These are phyloP conservation scores for Globisporangium ultimum DNA, from an alignment of 352 stramenopile genomes.

Conservation along the genomic window DNA sequence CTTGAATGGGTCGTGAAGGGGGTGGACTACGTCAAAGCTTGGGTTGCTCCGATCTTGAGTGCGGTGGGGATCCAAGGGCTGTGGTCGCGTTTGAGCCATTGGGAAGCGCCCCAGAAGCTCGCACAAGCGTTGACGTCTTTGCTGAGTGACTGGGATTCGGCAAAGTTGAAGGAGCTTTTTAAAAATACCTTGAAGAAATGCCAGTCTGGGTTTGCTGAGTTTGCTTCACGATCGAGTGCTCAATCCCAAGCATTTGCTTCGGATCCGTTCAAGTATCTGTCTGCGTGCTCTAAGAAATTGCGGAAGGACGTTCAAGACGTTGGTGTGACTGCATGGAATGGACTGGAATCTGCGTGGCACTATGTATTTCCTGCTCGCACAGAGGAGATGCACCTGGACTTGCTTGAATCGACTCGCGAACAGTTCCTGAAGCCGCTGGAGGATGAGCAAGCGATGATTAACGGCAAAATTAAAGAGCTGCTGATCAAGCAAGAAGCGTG, in stretches of 20 bases:
- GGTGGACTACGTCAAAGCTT: neutral
- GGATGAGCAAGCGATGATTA: conserved; percentile 17
- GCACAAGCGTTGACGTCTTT: neutral
- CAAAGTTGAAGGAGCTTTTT: neutral
- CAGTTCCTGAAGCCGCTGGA: conserved; percentile 13
- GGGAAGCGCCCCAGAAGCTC: neutral
- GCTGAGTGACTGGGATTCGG: neutral
- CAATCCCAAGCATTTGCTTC: neutral
- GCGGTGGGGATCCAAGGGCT: neutral
- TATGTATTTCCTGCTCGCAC: neutral
- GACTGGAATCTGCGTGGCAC: neutral
- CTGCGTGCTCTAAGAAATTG: neutral
- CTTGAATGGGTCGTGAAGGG: neutral
- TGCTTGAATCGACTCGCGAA: conserved; percentile 8
- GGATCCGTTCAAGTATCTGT: neutral
- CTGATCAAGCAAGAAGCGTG: conserved; percentile 36
- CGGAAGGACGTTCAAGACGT: neutral
- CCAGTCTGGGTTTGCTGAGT: neutral
- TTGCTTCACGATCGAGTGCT: neutral
- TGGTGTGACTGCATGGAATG: neutral
- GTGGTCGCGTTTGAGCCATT: neutral
- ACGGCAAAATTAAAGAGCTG: conserved; percentile 21
- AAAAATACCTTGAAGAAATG: neutral
- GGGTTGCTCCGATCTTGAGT: neutral
- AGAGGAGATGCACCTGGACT: neutral